Conservation (phyloP, 495 filamentous ascomycete species). For the Hypoxylon crocopeplum region DNA sequence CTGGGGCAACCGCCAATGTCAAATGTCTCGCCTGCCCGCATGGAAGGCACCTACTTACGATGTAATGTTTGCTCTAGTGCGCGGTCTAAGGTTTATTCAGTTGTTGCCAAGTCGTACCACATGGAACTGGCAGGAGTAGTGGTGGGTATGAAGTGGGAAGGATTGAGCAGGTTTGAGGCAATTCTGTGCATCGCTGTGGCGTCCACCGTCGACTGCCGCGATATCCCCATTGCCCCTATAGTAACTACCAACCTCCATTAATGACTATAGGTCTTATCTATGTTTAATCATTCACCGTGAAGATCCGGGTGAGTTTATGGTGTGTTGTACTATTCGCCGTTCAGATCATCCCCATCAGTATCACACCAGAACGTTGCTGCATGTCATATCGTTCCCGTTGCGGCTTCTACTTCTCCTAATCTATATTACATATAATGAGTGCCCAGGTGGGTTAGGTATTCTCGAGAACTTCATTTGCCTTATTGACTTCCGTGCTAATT, state of each 20-base stretch:
- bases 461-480: background rate
- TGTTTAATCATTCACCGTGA: no score
- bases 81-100: no score
- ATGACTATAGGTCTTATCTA: no score
- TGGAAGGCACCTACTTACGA: background rate
- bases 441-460: background rate
- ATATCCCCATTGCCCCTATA: background rate
- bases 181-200: constrained; percentile 10
- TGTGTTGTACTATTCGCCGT: background rate
- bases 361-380: no score
- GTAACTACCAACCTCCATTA: background rate
- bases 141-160: background rate
- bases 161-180: constrained; percentile 27
- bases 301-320: background rate
- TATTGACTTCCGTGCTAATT: no score
- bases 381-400: no score
- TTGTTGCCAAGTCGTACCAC: no score
- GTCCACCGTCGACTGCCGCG: background rate
- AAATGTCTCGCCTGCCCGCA: constrained; percentile 1
- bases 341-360: no score
- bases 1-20: background rate
- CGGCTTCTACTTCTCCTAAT: no score
- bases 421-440: no score
- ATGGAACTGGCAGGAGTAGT: no score
- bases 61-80: background rate